Evolutionary conservation across 495 filamentous ascomycete species (phyloP).

Genomic region (Durotheca rogersii): DNA sequence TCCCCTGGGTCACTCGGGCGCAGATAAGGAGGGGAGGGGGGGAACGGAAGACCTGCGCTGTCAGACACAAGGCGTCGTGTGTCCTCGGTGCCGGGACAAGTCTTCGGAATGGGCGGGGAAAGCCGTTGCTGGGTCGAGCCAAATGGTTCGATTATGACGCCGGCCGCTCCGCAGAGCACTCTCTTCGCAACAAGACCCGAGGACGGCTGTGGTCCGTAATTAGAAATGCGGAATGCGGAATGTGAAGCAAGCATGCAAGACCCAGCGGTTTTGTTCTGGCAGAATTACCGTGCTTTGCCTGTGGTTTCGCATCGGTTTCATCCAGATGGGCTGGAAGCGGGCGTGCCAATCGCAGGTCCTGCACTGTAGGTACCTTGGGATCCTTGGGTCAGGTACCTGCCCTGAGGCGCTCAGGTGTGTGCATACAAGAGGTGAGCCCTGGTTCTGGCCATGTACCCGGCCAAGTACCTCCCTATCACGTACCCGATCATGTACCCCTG

Average conservation of each 20-base stretch:
- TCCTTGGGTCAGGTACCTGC: background rate
- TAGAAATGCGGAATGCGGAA: constrained; percentile 17
- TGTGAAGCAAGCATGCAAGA: constrained; percentile 1
- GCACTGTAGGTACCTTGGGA: constrained; percentile 17
- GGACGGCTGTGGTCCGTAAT: background rate
- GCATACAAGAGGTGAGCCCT: no score
- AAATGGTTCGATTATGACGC: constrained; percentile 30
- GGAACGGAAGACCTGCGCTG: background rate
- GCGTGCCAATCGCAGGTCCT: constrained; percentile 1
- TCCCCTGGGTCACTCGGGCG: no score
- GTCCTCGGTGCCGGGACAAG: no score
- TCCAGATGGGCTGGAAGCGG: constrained; percentile 6
- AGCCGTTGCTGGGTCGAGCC: background rate
- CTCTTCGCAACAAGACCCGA: constrained; percentile 2
- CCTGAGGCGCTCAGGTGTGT: constrained; percentile 10
- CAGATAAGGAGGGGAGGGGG: background rate
- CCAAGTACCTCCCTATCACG: no score
- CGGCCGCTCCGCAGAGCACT: background rate
- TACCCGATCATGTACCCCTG: no score
- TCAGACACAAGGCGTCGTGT: background rate
- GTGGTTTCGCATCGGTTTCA: constrained; percentile 33
- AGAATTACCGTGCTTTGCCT: constrained; percentile 25
- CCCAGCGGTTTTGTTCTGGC: constrained; percentile 9
- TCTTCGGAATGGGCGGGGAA: no score
- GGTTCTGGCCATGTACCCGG: no score